Base-by-base conservation (phyloP, 225 moss, liverwort and hornwort species). In the Asterella californica region DNA sequence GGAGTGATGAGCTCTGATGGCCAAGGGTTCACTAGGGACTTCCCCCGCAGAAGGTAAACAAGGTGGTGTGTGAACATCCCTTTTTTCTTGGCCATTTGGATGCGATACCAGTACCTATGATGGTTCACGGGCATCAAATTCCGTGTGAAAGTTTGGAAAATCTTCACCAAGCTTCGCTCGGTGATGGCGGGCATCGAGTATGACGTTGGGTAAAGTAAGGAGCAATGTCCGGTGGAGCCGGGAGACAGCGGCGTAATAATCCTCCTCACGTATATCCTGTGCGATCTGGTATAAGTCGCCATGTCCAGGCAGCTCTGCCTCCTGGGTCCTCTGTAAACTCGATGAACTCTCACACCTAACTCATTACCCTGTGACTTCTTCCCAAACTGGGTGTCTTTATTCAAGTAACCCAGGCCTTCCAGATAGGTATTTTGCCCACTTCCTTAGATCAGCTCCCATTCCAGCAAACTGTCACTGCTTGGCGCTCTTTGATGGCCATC, bases 401-500 rank as follows among this genome's bases (percentile, higher is more conserved):
- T 52, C 52, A 74, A 52, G 52, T 33, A 15, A 50, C 53, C 52
- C 29, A 53, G 52, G 32, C 52, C 53, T n/a, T 74, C 48, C 52
- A 47, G 48, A 72, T 27, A 2, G 48, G 50, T 27, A 34, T 52
- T 57, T 33, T 52, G 52, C 50, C n/a, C 36, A 68, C 48, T 38
- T 25, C 55, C 59, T 76, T 79, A 87, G 59, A 87, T 60, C 25
- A 87, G 72, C 84, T 87, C 87, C 87, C 87, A 87, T 73, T 87
- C 87, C 36, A 67, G 59, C 67, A 87, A 78, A 72, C 87, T 87
- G 42, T 84, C 87, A 59, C 24, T 72, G 84, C 87, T 87, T 27
- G 67, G 59, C 53, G 79, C 76, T 72, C 82, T 84, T 74, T 84
- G 76, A 29, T 81, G 82, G 36, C 81, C 71, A 34, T 82, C 82